phyloP scores from a whole-genome alignment of 371 early-diverging fungal genomes.

The Neoconidiobolus thromboides region DNA sequence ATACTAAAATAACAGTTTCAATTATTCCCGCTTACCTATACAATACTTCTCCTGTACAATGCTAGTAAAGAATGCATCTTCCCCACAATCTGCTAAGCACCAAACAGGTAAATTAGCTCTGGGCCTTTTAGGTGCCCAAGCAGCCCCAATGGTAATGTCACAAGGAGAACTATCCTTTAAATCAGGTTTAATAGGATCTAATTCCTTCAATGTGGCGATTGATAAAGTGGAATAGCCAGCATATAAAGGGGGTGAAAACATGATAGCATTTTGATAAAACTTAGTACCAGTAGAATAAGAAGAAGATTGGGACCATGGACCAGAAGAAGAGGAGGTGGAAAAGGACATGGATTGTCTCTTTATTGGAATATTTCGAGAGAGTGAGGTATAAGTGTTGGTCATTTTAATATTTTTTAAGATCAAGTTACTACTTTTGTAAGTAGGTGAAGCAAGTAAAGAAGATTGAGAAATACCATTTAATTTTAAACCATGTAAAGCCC shows the following conservation, averaged over 20 bases:
- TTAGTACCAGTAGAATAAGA: background rate
- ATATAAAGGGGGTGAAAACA: background rate
- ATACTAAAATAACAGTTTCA: background rate
- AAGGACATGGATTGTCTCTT: background rate
- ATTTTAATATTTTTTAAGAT: background rate
- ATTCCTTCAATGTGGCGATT: background rate
- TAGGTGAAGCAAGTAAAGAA: background rate
- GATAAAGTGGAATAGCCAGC: background rate
- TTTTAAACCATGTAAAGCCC: constrained; percentile 6
- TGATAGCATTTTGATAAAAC: background rate
- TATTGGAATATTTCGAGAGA: background rate
- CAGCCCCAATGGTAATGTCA: background rate
- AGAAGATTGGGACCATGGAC: background rate
- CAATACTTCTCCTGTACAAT: background rate
- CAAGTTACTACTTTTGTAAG: background rate
- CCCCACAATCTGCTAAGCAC: constrained; percentile 6
- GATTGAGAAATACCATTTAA: background rate
- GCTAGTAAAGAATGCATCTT: constrained; percentile 6
- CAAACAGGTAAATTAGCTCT: background rate
- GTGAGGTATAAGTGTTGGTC: background rate
- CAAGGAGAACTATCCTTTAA: background rate
- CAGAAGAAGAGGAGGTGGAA: background rate
- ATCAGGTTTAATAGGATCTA: no score
- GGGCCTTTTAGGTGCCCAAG: constrained; percentile 6
- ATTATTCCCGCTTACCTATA: background rate